Percentiles rank a stretch among this genome's conserved stretches.
phyloP scores from a whole-genome alignment of 2,329 filamentous ascomycete genomes.

The Cladosporium sp. region DNA sequence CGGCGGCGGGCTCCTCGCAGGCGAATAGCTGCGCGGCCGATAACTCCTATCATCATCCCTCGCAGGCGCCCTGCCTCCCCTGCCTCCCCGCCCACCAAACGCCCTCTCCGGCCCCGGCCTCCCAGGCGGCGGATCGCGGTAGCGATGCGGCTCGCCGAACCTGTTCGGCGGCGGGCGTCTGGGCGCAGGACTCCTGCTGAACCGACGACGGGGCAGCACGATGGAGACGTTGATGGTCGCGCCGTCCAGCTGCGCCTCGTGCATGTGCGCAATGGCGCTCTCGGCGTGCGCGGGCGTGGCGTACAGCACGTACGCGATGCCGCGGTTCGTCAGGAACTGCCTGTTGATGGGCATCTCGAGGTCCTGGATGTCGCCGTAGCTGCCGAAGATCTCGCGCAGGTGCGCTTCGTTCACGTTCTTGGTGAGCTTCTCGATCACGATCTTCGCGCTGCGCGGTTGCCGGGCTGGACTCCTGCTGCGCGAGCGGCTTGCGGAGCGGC shows the following conservation, averaged over 20 bases:
- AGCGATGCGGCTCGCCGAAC: conserved; percentile 38
- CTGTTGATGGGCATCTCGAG: conserved; percentile 88
- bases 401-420: conserved; percentile 92
- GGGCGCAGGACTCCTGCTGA: conserved; percentile 73
- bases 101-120: conserved; percentile 7
- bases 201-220: conserved; percentile 76
- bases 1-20: conserved; percentile 18
- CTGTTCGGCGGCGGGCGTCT: conserved; percentile 57
- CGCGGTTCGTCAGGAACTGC: conserved; percentile 81
- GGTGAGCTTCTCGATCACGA: conserved; percentile 92
- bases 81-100: conserved; percentile 17
- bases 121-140: conserved; percentile 22
- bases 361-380: conserved; percentile 80
- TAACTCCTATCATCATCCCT: conserved; percentile 29
- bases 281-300: conserved; percentile 74
- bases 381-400: conserved; percentile 84
- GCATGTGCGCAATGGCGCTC: conserved; percentile 90
- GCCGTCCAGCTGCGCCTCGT: conserved; percentile 91
- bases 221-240: conserved; percentile 81
- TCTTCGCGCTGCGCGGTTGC: conserved; percentile 50
- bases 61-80: conserved; percentile 23
- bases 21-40: conserved; percentile 22
- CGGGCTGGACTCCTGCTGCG: conserved; percentile 11
- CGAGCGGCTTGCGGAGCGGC: conserved; percentile 7
- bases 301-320: conserved; percentile 90